Base-by-base conservation (phyloP, 2,329 filamentous ascomycete species). In the Fonsecaea multimorphosa region DNA sequence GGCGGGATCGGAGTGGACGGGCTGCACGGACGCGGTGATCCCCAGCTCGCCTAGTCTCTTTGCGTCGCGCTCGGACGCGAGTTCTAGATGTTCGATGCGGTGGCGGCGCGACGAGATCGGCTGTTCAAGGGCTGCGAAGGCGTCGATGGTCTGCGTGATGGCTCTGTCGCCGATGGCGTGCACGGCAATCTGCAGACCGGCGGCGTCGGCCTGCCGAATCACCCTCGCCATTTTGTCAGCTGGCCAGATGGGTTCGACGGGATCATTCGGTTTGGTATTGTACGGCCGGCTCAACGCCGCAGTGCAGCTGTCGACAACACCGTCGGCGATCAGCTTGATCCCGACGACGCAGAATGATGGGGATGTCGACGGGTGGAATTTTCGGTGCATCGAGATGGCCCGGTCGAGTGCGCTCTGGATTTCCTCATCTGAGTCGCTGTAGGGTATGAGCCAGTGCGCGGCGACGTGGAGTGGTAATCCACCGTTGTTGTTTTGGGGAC, bases 31-130 rank as follows among this genome's bases (percentile, higher is more conserved):
- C 1, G 77, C 77, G 0, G 76, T 79, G 69, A 84, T 83, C 1
- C 82, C 82, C 1, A 82, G 73, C 51, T 78, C 67, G 0, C 80
- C 81, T 4, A 84, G 74, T 12, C 82, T 72, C 52, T 75, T 77
- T 2, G 81, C 82, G 68, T 84, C 82, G 66, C 79, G 77, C 0
- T 80, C 78, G 0, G 79, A 76, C 0, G 80, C 80, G 59, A 84
- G 74, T 66, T 84, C 82, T 11, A 84, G 76, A 72, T 84, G 82
- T 70, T 84, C 82, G 67, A 84, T 83, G 51, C 82, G 77, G 66
- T 83, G 82, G 19, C 82, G 76, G 46, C 78, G 77, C 11, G 29
- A 9, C 11, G 11, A 9, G 32, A 12, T 7, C 4, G 78, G 77
- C 2, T 75, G 76, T n/a, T 71, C 70, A 24, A 78, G 77, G 29